These are phyloP conservation scores for Podaxis pistillaris DNA, from an alignment of 768 basidiomycete species.

Conservation along the genomic window DNA sequence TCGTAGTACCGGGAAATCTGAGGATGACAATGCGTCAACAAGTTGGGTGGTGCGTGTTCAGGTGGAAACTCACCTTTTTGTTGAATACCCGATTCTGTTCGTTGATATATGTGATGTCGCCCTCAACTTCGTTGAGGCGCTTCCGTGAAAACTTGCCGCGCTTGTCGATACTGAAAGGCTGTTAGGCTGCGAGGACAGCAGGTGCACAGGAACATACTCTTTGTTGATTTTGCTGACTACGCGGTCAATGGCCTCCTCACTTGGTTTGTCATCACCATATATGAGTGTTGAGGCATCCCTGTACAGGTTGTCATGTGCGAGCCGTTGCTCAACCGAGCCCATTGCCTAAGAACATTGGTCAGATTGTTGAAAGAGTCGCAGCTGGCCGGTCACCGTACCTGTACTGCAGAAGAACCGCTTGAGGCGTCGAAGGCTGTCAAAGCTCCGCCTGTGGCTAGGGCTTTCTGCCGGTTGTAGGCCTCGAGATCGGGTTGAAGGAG, in stretches of 20 bases:
- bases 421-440: conserved; percentile 59
- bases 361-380: conserved; percentile 16
- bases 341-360: conserved; percentile 25
- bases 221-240: conserved; percentile 89
- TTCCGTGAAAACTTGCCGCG: conserved; percentile 89
- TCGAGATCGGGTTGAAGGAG: conserved; percentile 84
- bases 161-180: conserved; percentile 70
- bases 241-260: conserved; percentile 92
- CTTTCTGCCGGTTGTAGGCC: conserved; percentile 88
- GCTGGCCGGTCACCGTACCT: conserved; percentile 28
- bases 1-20: conserved; percentile 94
- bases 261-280: conserved; percentile 94
- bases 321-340: conserved; percentile 46
- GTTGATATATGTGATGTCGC: conserved; percentile 99
- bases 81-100: conserved; percentile 97
- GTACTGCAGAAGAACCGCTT: conserved; percentile 31
- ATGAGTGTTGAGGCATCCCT: conserved; percentile 90
- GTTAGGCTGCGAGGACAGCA: conserved; percentile 7
- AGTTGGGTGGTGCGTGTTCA: neutral
- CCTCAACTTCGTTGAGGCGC: conserved; percentile 85
- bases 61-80: conserved; percentile 66
- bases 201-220: conserved; percentile 61
- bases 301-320: conserved; percentile 81
- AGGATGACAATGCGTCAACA: neutral
- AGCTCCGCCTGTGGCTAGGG: conserved; percentile 78